phyloP scores from a whole-genome alignment of 345 rosid species.

The Kandelia obovata region DNA sequence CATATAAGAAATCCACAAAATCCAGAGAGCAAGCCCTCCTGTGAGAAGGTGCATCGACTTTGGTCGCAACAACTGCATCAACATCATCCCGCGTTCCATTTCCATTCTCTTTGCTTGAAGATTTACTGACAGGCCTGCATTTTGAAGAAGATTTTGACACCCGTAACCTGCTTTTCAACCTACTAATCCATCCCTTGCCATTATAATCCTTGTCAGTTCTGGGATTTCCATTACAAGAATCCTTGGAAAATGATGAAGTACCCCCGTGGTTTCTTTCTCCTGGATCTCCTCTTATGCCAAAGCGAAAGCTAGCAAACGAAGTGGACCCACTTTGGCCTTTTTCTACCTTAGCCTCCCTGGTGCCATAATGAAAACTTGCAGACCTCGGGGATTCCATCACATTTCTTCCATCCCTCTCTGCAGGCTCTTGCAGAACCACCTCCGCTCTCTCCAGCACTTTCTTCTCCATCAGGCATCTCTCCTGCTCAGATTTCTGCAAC shows the following conservation, averaged over 20 bases:
- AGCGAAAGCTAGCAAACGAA: slow-evolving; percentile 43
- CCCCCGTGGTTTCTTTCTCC: not conserved
- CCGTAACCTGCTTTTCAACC: slow-evolving; percentile 53
- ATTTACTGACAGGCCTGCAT: slow-evolving; percentile 9
- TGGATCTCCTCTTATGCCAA: slow-evolving; percentile 12
- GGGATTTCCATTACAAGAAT: slow-evolving; percentile 15
- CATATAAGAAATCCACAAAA: not conserved
- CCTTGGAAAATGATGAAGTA: slow-evolving; percentile 12
- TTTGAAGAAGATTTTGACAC: slow-evolving; percentile 35
- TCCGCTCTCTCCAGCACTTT: slow-evolving; percentile 3
- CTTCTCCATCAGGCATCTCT: slow-evolving; percentile 20
- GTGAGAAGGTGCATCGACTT: not conserved
- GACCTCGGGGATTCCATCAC: slow-evolving; percentile 32
- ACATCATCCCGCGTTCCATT: not conserved
- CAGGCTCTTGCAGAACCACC: not conserved
- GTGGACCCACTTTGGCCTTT: slow-evolving; percentile 49
- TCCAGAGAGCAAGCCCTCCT: not conserved
- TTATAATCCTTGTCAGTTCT: slow-evolving; percentile 29
- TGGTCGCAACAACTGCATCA: not conserved
- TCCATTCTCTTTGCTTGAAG: slow-evolving; percentile 10
- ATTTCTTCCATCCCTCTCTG: slow-evolving; percentile 4
- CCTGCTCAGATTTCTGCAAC: slow-evolving; percentile 30
- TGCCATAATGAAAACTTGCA: slow-evolving; percentile 54
- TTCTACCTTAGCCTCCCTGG: slow-evolving; percentile 29
- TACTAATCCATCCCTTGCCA: slow-evolving; percentile 47